Conservation (phyloP, 352 stramenopile genomes). For the Phytophthora crassamura region DNA sequence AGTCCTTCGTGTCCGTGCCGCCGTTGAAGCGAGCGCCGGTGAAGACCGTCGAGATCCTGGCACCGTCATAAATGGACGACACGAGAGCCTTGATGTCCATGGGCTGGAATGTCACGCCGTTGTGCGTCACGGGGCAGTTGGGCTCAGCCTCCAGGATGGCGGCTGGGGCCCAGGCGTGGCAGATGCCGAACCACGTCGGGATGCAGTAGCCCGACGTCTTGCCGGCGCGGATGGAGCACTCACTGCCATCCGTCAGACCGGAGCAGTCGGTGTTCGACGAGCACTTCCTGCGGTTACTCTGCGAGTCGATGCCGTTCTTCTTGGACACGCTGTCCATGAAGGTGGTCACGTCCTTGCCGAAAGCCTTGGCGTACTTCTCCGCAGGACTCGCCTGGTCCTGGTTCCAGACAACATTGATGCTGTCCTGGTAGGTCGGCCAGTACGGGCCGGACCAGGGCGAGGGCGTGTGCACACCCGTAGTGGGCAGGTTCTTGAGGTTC, state of each 20-base stretch:
- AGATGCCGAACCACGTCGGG: conserved; percentile 56
- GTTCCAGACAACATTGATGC: conserved; percentile 56
- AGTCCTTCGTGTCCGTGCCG: conserved; percentile 30
- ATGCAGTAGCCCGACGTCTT: conserved; percentile 54
- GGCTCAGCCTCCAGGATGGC: conserved; percentile 52
- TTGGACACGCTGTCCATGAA: conserved; percentile 51
- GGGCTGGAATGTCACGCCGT: conserved; percentile 54
- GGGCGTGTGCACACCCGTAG: conserved; percentile 11
- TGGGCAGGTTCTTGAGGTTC: conserved; percentile 22
- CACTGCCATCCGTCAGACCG: conserved; percentile 17
- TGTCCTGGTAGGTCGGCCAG: conserved; percentile 62
- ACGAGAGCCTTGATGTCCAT: conserved; percentile 61
- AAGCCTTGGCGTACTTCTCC: conserved; percentile 61
- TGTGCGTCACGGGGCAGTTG: conserved; percentile 48
- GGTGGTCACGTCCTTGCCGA: conserved; percentile 36
- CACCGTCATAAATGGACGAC: conserved; percentile 47
- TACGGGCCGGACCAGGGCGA: conserved; percentile 36
- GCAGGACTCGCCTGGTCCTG: conserved; percentile 23
- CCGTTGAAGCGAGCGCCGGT: conserved; percentile 49
- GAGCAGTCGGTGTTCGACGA: conserved; percentile 35
- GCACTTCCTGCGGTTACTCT: conserved; percentile 29
- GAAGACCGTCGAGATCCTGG: conserved; percentile 37
- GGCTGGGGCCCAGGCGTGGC: conserved; percentile 53
- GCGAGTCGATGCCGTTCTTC: conserved; percentile 41
- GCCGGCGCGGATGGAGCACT: conserved; percentile 38